Evolutionary conservation across 441 rosid genomes (phyloP), one percentile per base, ranked within the genome.

Genomic region (Theobroma grandiflorum): DNA sequence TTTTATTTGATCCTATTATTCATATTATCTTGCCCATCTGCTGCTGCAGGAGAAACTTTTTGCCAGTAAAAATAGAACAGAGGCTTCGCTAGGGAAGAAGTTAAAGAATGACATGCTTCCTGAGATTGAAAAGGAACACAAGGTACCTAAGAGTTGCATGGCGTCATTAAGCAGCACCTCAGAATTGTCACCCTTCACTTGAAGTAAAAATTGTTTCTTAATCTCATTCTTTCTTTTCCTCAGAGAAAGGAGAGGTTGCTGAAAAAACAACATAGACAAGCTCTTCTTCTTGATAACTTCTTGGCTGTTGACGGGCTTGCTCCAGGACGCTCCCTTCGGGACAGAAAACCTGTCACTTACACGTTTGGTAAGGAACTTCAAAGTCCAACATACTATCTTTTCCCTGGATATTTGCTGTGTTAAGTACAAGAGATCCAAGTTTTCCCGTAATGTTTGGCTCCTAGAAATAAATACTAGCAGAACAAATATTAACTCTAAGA

Each of bases 211-310:
- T 61, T 62, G 20, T 37, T 63, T 78, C 42, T 31, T 71, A 64
- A 76, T 78, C 50, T 45, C 49, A 57, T 74, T 74, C 68, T 49
- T 83, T 50, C 71, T 4, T 70, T 76, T 80, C 74, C 71, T 79
- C 88, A 97, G 99, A 92, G 98, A 87, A 97, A 94, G 85, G 99
- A 97, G 86, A 95, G 81, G 85, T 78, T 95, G 87, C 88, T 97
- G 87, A 97, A 97, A 85, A 97, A 92, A 85, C 99, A 97, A 81
- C 99, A 97, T 76, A 92, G 99, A 84, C 96, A 97, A 88, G 98
- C 99, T 72, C 84, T 95, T 77, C 99, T 95, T 82, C 98, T 95
- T 59, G 92, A 97, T 85, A 97, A 89, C 90, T 92, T 81, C 85
- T 43, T 94, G 89, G 85, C 61, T 82, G 89, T 89, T 49, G 98